These are phyloP conservation scores for Rubroboletus pulcherrimus DNA, from an alignment of 768 basidiomycete species.

Conservation along the genomic window DNA sequence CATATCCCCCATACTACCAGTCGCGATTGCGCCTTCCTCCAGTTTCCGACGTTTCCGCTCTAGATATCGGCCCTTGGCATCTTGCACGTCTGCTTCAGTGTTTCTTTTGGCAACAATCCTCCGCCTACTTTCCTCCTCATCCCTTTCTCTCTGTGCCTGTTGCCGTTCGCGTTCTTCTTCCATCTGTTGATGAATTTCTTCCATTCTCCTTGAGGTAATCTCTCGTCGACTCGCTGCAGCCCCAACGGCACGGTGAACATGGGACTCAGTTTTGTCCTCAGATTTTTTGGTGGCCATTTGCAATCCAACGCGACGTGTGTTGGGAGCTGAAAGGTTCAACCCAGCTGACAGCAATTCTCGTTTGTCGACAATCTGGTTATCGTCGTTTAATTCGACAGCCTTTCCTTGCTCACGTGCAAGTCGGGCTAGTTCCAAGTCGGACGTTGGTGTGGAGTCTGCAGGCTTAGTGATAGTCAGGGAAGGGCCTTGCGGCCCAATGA, in stretches of 20 bases:
- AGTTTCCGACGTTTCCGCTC: slow-evolving; percentile 76
- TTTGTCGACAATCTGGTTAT: slow-evolving; percentile 96
- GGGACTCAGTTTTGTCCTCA: slow-evolving; percentile 31
- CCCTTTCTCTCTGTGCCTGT: slow-evolving; percentile 50
- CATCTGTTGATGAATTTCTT: slow-evolving; percentile 77
- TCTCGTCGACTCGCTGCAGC: slow-evolving; percentile 75
- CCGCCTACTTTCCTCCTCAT: slow-evolving; percentile 62
- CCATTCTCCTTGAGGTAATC: slow-evolving; percentile 77
- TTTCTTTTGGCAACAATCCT: slow-evolving; percentile 73
- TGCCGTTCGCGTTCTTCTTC: slow-evolving; percentile 65
- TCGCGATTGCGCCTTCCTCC: slow-evolving; percentile 37
- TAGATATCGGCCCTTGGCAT: slow-evolving; percentile 69
- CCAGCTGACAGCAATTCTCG: slow-evolving; percentile 89
- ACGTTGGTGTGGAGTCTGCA: slow-evolving; percentile 53
- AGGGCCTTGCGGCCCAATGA: slow-evolving; percentile 61
- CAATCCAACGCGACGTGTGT: slow-evolving; percentile 67
- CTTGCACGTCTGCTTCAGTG: slow-evolving; percentile 66
- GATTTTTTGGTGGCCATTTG: slow-evolving; percentile 29
- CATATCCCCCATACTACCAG: slow-evolving; percentile 2
- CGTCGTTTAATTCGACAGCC: slow-evolving; percentile 91
- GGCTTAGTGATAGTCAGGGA: slow-evolving; percentile 74
- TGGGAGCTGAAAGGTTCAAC: slow-evolving; percentile 81
- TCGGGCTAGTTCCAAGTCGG: slow-evolving; percentile 72
- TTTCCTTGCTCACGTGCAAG: slow-evolving; percentile 72
- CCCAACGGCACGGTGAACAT: slow-evolving; percentile 76